These are phyloP conservation scores for Pleurotus tuoliensis DNA, from an alignment of 768 basidiomycete species.

Conservation along the genomic window DNA sequence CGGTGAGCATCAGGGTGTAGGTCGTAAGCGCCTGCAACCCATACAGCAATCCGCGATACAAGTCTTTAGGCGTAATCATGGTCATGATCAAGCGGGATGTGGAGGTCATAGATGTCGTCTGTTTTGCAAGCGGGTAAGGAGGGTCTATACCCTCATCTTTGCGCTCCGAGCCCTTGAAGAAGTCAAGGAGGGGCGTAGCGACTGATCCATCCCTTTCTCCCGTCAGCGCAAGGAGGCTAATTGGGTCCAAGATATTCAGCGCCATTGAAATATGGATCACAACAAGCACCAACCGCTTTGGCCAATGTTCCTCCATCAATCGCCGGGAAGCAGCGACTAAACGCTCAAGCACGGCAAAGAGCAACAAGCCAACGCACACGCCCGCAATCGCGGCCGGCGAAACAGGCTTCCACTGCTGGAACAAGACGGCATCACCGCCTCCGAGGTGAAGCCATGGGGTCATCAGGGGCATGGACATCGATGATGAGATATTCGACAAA, in stretches of 20 bases:
- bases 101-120: too few species aligned
- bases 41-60: conserved; percentile 64
- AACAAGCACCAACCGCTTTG: conserved; percentile 38
- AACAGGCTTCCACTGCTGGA: conserved; percentile 63
- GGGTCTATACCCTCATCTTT: conserved; percentile 21
- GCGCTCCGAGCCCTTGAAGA: background rate
- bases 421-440: conserved; percentile 58
- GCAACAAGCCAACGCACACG: conserved; percentile 65
- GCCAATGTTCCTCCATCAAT: conserved; percentile 55
- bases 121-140: too few species aligned
- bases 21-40: conserved; percentile 56
- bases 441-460: conserved; percentile 68
- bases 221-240: background rate
- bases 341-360: conserved; percentile 69
- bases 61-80: conserved; percentile 34
- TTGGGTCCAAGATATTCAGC: background rate
- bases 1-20: conserved; percentile 75
- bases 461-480: conserved; percentile 38
- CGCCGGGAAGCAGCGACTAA: conserved; percentile 56
- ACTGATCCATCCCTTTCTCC: background rate
- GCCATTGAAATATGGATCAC: background rate
- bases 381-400: conserved; percentile 70
- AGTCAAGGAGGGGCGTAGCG: background rate
- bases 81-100: too few species aligned
- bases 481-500: conserved; percentile 8